Conservation (phyloP, 1,139 yeast genomes). For the Groenewaldozyma auringiensis region DNA sequence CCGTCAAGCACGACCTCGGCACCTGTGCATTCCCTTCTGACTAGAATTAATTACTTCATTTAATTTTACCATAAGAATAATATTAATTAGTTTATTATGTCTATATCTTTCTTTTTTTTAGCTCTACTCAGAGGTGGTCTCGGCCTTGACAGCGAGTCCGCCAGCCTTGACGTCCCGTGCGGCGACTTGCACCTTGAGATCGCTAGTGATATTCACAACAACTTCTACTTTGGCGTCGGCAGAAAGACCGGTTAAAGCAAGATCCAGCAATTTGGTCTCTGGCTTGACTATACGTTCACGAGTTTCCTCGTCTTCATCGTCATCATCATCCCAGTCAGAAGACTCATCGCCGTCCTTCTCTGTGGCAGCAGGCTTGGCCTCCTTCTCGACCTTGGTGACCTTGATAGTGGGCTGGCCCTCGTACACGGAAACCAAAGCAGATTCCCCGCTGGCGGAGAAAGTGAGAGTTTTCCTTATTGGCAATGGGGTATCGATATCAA, state of each 20-base stretch:
- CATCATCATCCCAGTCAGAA: constrained; percentile 47
- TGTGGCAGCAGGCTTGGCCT: constrained; percentile 34
- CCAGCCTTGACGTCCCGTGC: constrained; percentile 80
- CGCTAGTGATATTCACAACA: constrained; percentile 74
- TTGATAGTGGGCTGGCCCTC: constrained; percentile 80
- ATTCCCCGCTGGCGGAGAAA: constrained; percentile 44
- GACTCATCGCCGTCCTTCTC: constrained; percentile 48
- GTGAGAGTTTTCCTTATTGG: constrained; percentile 78
- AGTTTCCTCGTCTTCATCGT: constrained; percentile 71
- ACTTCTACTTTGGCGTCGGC: constrained; percentile 69
- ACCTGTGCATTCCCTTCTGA: constrained; percentile 32
- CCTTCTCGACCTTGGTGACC: constrained; percentile 68
- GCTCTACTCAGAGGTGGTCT: constrained; percentile 17
- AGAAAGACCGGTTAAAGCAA: constrained; percentile 65
- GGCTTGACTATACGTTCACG: constrained; percentile 69
- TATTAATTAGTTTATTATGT: neutral
- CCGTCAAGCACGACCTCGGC: constrained; percentile 22
- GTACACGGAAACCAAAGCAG: constrained; percentile 58
- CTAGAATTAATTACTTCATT: neutral
- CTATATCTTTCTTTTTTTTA: neutral
- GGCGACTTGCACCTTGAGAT: constrained; percentile 71
- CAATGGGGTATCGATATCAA: constrained; percentile 80
- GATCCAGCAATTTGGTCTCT: constrained; percentile 69
- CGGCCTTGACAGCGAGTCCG: constrained; percentile 31
- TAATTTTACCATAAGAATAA: neutral